Evolutionary conservation across 2,329 filamentous ascomycete genomes (phyloP), one percentile per base, ranked within the genome.

Genomic region (Aspergillus sp.): DNA sequence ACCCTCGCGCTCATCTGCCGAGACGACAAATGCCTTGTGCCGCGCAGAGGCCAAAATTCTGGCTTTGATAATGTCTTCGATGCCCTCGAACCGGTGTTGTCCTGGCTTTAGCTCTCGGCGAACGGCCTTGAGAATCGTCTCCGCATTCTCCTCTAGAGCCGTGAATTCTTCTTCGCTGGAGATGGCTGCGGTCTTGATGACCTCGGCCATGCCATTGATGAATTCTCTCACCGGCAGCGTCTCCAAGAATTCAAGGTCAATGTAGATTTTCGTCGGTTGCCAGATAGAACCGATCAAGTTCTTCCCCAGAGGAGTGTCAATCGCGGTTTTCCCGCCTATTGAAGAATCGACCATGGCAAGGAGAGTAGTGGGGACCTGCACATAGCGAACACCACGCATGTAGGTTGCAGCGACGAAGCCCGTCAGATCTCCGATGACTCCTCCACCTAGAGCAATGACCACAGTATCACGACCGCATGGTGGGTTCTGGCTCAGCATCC

Each of bases 201-300:
- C 93, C 79, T 99, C 95, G 24, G 93, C 95, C 93, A 99, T 97
- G 60, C 95, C 95, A 73, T 99, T 99, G 76, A 97, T 92, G 70
- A 99, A 93, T 76, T 99, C 93, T 64, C 95, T 84, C 63, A 89
- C 87, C 1, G 93, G 93, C 19, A 99, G 81, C 1, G 92, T 96
- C 72, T 96, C 91, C 55, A 99, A 82, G 71, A 99, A 98, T 56
- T 87, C 84, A 60, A 98, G 81, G 74, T 99, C 95, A 67, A 99
- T 93, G 76, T 96, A 99, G 64, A 98, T 93, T 62, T 91, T 87
- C 69, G 89, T 84, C 4, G 95, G 95, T 73, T 99, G 95, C 93
- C 93, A 98, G 77, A 99, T 98, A 35, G 93, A 87, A 4, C 95
- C 95, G 56, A 99, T 87, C 61, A 99, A 79, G 73, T 99, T 99